A percentile compares a stretch with the other conserved stretches of the same genome.
Conservation (phyloP, 768 basidiomycete species). For the Lyophyllum atratum region DNA sequence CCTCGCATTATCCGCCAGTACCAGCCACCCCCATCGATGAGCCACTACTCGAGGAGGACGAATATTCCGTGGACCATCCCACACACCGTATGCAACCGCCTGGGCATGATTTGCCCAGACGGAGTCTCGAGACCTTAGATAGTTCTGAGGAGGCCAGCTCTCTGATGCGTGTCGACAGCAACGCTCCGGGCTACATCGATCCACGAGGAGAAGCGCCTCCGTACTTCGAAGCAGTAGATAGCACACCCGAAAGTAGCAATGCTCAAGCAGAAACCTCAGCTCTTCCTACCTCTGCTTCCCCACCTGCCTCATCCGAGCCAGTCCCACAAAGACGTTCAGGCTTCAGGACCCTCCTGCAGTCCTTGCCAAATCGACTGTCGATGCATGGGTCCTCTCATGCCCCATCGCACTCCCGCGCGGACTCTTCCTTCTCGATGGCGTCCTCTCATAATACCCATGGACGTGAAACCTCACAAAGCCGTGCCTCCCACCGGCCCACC, state of each 20-base stretch:
- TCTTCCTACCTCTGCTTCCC: conserved; percentile 14
- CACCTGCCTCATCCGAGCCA: conserved; percentile 17
- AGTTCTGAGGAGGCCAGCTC: conserved; percentile 32
- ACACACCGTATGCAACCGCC: conserved; percentile 17
- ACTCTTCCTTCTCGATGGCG: conserved; percentile 29
- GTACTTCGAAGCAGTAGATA: conserved; percentile 59
- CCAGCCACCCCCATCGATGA: conserved; percentile 41
- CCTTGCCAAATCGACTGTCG: conserved; percentile 36
- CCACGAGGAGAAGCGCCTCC: conserved; percentile 64
- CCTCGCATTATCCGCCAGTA: conserved; percentile 36
- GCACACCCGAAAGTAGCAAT: conserved; percentile 1
- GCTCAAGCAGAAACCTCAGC: conserved; percentile 7
- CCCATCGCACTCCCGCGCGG: conserved; percentile 29
- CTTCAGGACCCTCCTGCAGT: conserved; percentile 44
- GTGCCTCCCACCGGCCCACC: conserved; percentile 31
- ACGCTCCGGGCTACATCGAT: conserved; percentile 15
- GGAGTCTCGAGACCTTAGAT: conserved; percentile 30
- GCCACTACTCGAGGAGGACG: conserved; percentile 42
- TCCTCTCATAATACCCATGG: conserved; percentile 23
- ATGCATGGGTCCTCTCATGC: conserved; percentile 22
- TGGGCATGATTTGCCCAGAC: conserved; percentile 23
- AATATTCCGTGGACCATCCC: conserved; percentile 25
- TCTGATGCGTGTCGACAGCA: conserved; percentile 26
- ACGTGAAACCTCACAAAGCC: conserved; percentile 25
- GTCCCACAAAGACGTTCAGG: conserved; percentile 41